These are phyloP conservation scores for Talaromyces proteolyticus DNA, from an alignment of 495 filamentous ascomycete species.

Conservation along the genomic window DNA sequence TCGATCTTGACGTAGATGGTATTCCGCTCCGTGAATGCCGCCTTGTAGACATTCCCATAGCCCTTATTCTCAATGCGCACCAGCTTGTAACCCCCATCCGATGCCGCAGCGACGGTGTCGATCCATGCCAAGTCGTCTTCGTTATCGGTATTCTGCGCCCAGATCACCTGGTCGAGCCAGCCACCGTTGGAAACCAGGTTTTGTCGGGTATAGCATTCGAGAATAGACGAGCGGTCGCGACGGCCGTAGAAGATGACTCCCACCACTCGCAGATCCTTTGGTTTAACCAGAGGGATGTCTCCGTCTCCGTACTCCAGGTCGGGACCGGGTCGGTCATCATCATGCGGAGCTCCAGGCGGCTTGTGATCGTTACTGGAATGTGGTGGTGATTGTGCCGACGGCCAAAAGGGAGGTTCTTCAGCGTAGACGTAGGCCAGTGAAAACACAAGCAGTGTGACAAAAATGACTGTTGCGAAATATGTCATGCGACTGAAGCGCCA, in stretches of 20 bases:
- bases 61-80: slow-evolving; percentile 8
- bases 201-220: slow-evolving; percentile 43
- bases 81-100: slow-evolving; percentile 1
- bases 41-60: slow-evolving; percentile 26
- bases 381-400: not conserved
- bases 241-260: slow-evolving; percentile 41
- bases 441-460: slow-evolving; percentile 4
- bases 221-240: slow-evolving; percentile 29
- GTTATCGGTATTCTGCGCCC: slow-evolving; percentile 35
- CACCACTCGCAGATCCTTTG: slow-evolving; percentile 30
- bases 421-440: slow-evolving; percentile 6
- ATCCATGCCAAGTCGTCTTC: slow-evolving; percentile 30
- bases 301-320: too few species aligned
- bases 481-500: slow-evolving; percentile 3
- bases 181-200: slow-evolving; percentile 43
- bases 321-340: too few species aligned
- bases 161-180: slow-evolving; percentile 41
- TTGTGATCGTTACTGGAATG: slow-evolving; percentile 2
- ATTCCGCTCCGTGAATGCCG: slow-evolving; percentile 19
- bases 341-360: too few species aligned
- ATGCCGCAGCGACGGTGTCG: slow-evolving; percentile 8
- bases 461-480: slow-evolving; percentile 3
- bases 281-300: slow-evolving; percentile 27
- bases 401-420: slow-evolving; percentile 6
- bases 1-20: slow-evolving; percentile 40